Evolutionary conservation across 345 rosid species (phyloP), one percentile per base, ranked within the genome.

Genomic region (Leavenworthia alabamica): DNA sequence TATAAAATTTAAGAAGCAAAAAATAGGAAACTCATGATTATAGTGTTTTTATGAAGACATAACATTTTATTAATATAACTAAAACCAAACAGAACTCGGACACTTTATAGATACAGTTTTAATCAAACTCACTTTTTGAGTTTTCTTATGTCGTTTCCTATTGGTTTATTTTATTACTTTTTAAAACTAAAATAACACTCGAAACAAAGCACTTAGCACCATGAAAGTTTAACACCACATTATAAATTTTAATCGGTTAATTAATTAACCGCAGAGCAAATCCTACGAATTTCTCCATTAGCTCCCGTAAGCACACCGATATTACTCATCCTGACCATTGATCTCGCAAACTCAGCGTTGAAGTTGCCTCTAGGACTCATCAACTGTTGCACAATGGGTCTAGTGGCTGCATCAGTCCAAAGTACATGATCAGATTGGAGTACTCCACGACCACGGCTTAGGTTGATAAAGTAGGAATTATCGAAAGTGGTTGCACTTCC

Each of bases 291-390:
- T 66, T 79, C 86, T 6, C 89, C 86, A 12, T 26, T 39, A 2
- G 67, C 49, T 7, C 82, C 82, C 0, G 83, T 70, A 54, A 73
- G 65, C 12, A 81, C 78, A 0, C 80, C 86, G 31, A 80, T 78
- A 17, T 78, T 80, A 64, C 86, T 77, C 93, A 83, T 86, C 76
- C 66, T 83, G 9, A 80, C 78, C 89, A 86, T 86, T n/a, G 93
- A 60, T 51, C 62, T 75, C 2, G 77, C 80, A 54, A 86, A 86
- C 63, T 86, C 87, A 6, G 13, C 56, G 51, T 65, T 70, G 60
- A 81, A 86, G 32, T 23, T 72, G 19, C 77, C 66, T 28, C 70
- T 53, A 1, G 77, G 35, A 7, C 77, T 69, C 62, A 65, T 50
- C 71, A 79, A 74, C 4, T 74, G 75, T 35, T 74, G 77, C 35